Evolutionary conservation across 345 rosid genomes (phyloP).

Genomic region (Eucalyptus caleyi): DNA sequence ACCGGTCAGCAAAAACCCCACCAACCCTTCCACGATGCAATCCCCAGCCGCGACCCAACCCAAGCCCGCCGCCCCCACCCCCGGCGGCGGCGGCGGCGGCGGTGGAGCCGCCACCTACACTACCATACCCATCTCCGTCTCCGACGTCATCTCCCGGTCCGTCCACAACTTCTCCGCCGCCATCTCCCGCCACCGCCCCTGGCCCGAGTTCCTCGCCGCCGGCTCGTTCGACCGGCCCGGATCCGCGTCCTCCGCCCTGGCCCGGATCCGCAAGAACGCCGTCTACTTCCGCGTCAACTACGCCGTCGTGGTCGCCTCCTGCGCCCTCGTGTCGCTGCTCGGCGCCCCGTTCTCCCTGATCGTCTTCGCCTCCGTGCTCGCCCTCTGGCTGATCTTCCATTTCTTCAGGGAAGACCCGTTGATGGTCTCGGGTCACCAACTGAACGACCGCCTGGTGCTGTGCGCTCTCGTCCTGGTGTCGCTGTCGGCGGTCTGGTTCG

Average conservation of each 20-base stretch:
- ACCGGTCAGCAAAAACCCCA: not conserved
- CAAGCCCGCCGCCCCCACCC: not conserved
- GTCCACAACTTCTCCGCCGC: conserved; percentile 24
- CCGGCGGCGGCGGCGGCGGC: not conserved
- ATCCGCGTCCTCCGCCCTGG: not conserved
- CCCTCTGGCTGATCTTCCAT: conserved; percentile 28
- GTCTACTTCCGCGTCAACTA: conserved; percentile 33
- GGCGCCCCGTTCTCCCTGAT: conserved; percentile 17
- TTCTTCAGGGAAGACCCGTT: conserved; percentile 28
- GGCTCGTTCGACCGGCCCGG: conserved; percentile 7
- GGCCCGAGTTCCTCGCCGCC: conserved; percentile 35
- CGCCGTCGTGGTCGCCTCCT: conserved; percentile 8
- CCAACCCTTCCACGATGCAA: not conserved
- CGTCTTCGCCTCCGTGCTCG: not conserved
- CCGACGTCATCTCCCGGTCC: conserved; percentile 35
- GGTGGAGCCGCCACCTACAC: conserved; percentile 23
- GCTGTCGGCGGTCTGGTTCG: conserved; percentile 13
- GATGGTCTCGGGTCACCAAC: conserved; percentile 8
- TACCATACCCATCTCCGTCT: conserved; percentile 34
- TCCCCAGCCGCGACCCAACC: not conserved
- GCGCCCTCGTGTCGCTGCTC: conserved; percentile 13
- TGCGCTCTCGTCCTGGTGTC: conserved; percentile 12
- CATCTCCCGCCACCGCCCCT: conserved; percentile 37
- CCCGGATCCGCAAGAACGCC: conserved; percentile 8
- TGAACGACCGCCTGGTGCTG: conserved; percentile 11